Percentiles rank a stretch among this genome's conserved stretches.
phyloP scores from a whole-genome alignment of 2,329 filamentous ascomycete species.

The Aureobasidium pullulans region DNA sequence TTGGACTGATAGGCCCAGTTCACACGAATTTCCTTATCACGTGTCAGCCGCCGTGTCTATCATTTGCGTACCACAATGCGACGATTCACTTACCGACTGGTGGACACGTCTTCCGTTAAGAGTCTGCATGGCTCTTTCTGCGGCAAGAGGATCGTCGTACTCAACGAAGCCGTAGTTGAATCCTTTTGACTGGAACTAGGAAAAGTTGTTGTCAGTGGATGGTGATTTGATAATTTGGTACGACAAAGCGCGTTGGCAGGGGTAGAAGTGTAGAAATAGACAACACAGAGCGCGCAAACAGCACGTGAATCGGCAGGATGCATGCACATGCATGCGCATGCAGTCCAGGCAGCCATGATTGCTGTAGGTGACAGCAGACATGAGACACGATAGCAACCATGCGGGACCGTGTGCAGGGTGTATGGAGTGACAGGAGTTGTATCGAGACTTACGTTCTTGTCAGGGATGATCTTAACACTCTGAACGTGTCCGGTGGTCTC shows the following conservation, averaged over 20 bases:
- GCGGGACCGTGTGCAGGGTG: neutral
- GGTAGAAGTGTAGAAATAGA: neutral
- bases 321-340: constrained; percentile 12
- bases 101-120: constrained; percentile 93
- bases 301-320: constrained; percentile 10
- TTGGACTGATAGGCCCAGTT: constrained; percentile 99
- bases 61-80: neutral
- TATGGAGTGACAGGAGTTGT: constrained; percentile 15
- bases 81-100: constrained; percentile 63
- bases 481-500: constrained; percentile 97
- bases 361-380: constrained; percentile 15
- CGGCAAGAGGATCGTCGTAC: constrained; percentile 94
- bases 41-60: constrained; percentile 20
- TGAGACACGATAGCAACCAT: neutral
- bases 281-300: neutral
- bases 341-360: constrained; percentile 12
- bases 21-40: constrained; percentile 80
- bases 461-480: constrained; percentile 98
- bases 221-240: neutral
- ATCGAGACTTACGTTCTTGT: constrained; percentile 80
- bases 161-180: constrained; percentile 99
- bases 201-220: neutral
- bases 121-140: constrained; percentile 94
- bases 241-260: neutral
- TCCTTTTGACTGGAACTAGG: constrained; percentile 68